Base-by-base conservation (phyloP, 345 rosid species). In the Heritiera littoralis region DNA sequence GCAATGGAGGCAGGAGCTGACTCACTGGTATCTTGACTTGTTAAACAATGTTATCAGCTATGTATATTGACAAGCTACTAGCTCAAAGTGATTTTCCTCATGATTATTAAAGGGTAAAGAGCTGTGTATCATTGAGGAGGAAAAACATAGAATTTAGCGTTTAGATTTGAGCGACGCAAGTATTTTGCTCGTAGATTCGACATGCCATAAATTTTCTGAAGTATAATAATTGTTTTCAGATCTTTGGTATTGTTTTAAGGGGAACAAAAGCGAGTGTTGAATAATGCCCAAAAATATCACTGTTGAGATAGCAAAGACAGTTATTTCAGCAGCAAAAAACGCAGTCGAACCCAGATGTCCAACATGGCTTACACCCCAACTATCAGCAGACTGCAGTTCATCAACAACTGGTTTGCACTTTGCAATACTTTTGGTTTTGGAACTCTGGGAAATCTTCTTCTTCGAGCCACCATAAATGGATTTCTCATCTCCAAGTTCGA, bases 371-470 rank as follows among this genome's bases (percentile, higher is more conserved):
- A 69, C 74, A 69, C 55, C 73, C 55, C 17, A 46, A 69, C 55
- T 69, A 46, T 69, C 55, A 5, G 54, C 55, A 69, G 56, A 69
- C 7, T 0, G 59, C 41, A 70, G 59, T 51, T 71, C 75, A 71
- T 51, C 59, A 30, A 7, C 75, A 71, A 71, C 75, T 71, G 75
- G 75, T 71, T 71, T 71, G 75, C 75, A 71, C 75, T 71, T 5
- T 3, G n/a, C 20, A 12, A 12, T 49, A 7, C 49, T 69, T 69
- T 11, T 69, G 18, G 10, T 35, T 35, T 35, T 35, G 38, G 38
- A 67, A 28, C 7, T 67, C 3, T 20, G 18, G 1, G 8, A 1
- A 46, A 68, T 43, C 56, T 69, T 6, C 32, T 20, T 9, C 54
- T 67, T 41, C 32, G 28, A 9, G 9, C 74, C 40, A 20, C 74